Percentiles rank a stretch among this genome's conserved stretches.
These are phyloP conservation scores for Baeospora myosura DNA, from an alignment of 1,284 basidiomycete species.

Conservation along the genomic window DNA sequence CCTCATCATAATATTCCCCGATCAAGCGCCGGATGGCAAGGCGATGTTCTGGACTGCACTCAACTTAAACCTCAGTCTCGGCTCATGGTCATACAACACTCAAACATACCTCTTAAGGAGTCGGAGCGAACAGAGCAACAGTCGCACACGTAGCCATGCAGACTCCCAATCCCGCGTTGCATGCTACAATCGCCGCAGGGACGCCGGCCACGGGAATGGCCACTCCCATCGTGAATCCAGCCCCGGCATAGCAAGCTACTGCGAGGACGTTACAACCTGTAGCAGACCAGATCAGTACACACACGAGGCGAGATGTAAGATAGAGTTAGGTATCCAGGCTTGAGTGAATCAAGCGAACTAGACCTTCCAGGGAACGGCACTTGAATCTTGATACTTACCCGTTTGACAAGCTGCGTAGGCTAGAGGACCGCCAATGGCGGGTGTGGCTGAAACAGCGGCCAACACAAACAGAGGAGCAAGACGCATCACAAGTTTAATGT, in stretches of 20 bases:
- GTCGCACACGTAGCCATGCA: slow-evolving; percentile 36
- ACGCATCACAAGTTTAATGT: not conserved
- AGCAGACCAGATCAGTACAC: not conserved
- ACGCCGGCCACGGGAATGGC: slow-evolving; percentile 1
- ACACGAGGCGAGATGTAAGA: not conserved
- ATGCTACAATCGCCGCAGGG: slow-evolving; percentile 33
- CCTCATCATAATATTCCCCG: too few species aligned
- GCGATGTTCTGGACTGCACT: too few species aligned
- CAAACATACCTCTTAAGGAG: slow-evolving; percentile 19
- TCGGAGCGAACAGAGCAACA: slow-evolving; percentile 25
- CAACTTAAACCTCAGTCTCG: too few species aligned
- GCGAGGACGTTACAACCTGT: slow-evolving; percentile 47
- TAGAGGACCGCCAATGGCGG: slow-evolving; percentile 28
- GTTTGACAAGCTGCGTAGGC: slow-evolving; percentile 43
- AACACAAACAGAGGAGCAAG: not conserved
- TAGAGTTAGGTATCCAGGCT: not conserved
- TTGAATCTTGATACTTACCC: slow-evolving; percentile 21
- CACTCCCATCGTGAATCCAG: slow-evolving; percentile 4
- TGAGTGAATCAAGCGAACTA: not conserved
- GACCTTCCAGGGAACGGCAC: too few species aligned
- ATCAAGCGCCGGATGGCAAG: too few species aligned
- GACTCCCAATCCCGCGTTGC: slow-evolving; percentile 43
- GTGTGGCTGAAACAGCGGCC: not conserved
- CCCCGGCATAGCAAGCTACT: slow-evolving; percentile 40
- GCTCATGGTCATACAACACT: not conserved